Evolutionary conservation across 257 asterid genomes (phyloP).

Genomic region (Ligustrum vulgare): DNA sequence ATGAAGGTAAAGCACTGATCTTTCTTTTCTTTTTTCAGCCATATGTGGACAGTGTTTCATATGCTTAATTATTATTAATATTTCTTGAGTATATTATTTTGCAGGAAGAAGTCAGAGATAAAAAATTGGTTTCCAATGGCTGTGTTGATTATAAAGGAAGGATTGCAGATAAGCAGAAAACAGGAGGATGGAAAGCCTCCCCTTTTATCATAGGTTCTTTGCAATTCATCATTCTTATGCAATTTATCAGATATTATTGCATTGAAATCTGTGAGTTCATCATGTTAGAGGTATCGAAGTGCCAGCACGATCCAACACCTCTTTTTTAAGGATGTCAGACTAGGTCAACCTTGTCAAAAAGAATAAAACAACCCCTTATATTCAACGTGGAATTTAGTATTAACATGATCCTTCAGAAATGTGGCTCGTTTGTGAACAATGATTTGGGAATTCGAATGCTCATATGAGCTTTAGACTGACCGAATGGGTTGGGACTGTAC

Average conservation of each 20-base stretch:
- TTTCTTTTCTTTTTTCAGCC: background rate
- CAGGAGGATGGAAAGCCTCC: conserved; percentile 87
- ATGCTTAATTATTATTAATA: background rate
- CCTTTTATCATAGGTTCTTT: conserved; percentile 68
- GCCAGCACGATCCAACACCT: background rate
- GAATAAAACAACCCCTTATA: no score
- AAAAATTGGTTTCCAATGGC: conserved; percentile 57
- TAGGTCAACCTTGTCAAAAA: no score
- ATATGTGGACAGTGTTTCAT: background rate
- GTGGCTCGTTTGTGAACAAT: no score
- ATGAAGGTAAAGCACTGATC: conserved; percentile 21
- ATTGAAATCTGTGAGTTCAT: background rate
- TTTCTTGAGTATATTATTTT: background rate
- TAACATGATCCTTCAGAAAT: no score
- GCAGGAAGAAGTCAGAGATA: conserved; percentile 30
- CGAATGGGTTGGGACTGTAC: background rate
- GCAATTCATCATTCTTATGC: background rate
- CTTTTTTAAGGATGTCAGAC: background rate
- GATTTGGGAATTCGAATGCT: background rate
- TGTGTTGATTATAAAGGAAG: conserved; percentile 62
- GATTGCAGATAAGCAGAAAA: conserved; percentile 46
- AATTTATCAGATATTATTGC: no score
- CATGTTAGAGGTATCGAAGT: background rate
- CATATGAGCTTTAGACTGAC: no score
- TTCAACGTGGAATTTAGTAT: no score